These are phyloP conservation scores for Lizonia empirigonia DNA, from an alignment of 2,329 filamentous ascomycete genomes.

Conservation along the genomic window DNA sequence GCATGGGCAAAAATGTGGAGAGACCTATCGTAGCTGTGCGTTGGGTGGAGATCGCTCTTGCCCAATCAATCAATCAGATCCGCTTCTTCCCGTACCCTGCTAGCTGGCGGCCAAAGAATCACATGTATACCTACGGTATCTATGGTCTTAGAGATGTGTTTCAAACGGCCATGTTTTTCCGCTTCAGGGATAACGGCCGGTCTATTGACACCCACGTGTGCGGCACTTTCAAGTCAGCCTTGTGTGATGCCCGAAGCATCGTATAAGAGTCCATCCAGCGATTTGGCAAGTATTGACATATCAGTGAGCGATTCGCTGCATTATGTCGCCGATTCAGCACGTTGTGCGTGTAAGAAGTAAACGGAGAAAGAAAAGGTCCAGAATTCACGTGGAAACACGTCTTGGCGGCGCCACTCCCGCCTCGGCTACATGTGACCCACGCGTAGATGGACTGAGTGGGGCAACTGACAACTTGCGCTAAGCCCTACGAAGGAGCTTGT, in stretches of 20 bases:
- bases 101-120: too few species aligned
- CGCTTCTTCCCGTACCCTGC: too few species aligned
- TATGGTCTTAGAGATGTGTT: conserved; percentile 3
- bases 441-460: too few species aligned
- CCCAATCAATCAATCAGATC: too few species aligned
- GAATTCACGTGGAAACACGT: background rate
- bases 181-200: conserved; percentile 1
- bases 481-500: too few species aligned
- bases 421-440: conserved; percentile 1
- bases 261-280: too few species aligned
- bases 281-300: background rate
- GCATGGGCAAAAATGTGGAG: too few species aligned
- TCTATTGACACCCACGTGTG: background rate
- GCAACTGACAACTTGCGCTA: too few species aligned
- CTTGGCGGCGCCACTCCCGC: conserved; percentile 1
- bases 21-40: too few species aligned
- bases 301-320: too few species aligned
- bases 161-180: background rate
- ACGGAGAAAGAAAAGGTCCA: background rate
- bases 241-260: background rate
- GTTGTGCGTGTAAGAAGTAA: background rate
- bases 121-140: too few species aligned
- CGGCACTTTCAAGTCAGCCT: background rate
- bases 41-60: too few species aligned
- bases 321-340: background rate